Evolutionary conservation across 768 basidiomycete species (phyloP), one percentile per base, ranked within the genome.

Genomic region (Hortiboletus campestris): DNA sequence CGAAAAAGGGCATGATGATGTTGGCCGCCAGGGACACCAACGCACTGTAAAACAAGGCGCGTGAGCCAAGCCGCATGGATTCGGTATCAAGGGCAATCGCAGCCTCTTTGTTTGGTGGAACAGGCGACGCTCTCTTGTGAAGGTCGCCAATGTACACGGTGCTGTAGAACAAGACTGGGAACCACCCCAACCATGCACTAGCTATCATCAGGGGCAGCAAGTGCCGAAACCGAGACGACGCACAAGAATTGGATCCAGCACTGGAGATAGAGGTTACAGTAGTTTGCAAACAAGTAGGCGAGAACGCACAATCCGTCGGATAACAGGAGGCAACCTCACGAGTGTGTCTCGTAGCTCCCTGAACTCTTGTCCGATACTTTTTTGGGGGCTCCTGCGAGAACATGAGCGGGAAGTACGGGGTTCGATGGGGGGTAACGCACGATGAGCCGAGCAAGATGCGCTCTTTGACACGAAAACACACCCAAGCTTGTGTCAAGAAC

Each of bases 181-280:
- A 97, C 96, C 96, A 98, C 9, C 84, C 89, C 56, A 94, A 78
- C 85, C 85, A 95, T 13, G 85, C 81, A 57, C 91, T 92, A 53
- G 12, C 16, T 17, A 43, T n/a, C 6, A 20, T 64, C 17, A 59
- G 34, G 20, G 41, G 51, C 61, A 35, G 19, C 10, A 25, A 25
- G 42, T 29, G n/a, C 13, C 9, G 11, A 11, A 19, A 46, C 32
- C 12, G 34, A 35, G 38, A 20, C n/a, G 28, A 72, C 85, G 63
- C 67, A 91, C 86, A 91, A 90, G 70, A 90, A 89, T 72, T 91
- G 88, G 19, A 90, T 84, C 29, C 88, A 72, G 60, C 83, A 92
- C 91, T 92, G 52, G 32, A 2, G 22, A 39, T 16, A 28, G 10
- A 13, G 28, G 59, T 73, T 43, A 66, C 13, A 35, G 28, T 44